Percentiles rank a stretch among this genome's conserved stretches.
Conservation (phyloP, 140 eudicot species). For the Flaveria floridana region DNA sequence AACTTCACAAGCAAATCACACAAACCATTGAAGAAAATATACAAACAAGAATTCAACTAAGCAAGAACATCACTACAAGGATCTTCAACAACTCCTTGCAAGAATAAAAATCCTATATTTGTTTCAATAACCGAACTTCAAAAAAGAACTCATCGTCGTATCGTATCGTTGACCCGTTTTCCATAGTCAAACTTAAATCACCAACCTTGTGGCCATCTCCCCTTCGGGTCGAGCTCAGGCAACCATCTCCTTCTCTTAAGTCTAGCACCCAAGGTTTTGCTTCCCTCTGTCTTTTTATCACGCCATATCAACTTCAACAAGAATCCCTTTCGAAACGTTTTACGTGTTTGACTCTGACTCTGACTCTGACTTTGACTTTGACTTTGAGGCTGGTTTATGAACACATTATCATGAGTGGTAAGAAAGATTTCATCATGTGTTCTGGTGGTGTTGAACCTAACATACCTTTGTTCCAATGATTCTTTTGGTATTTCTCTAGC, state of each 20-base stretch:
- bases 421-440: constrained; percentile 52
- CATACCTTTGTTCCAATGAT: constrained; percentile 68
- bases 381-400: constrained; percentile 22
- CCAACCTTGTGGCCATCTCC: constrained; percentile 93
- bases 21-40: not conserved
- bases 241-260: constrained; percentile 49
- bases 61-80: constrained; percentile 1
- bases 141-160: not conserved
- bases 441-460: constrained; percentile 42
- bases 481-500: constrained; percentile 70
- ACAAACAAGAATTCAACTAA: not conserved
- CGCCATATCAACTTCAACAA: constrained; percentile 51
- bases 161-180: not conserved
- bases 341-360: constrained; percentile 21
- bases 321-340: constrained; percentile 36
- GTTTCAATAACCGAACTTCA: not conserved
- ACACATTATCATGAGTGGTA: constrained; percentile 22
- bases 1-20: not conserved
- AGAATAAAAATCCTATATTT: not conserved
- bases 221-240: constrained; percentile 38
- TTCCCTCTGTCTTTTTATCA: constrained; percentile 19
- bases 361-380: constrained; percentile 14
- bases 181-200: constrained; percentile 24
- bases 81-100: not conserved
- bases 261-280: constrained; percentile 25